Percentiles rank a stretch among this genome's conserved stretches.
Conservation (phyloP, 2,329 filamentous ascomycete genomes). For the Colletotrichum cereale region DNA sequence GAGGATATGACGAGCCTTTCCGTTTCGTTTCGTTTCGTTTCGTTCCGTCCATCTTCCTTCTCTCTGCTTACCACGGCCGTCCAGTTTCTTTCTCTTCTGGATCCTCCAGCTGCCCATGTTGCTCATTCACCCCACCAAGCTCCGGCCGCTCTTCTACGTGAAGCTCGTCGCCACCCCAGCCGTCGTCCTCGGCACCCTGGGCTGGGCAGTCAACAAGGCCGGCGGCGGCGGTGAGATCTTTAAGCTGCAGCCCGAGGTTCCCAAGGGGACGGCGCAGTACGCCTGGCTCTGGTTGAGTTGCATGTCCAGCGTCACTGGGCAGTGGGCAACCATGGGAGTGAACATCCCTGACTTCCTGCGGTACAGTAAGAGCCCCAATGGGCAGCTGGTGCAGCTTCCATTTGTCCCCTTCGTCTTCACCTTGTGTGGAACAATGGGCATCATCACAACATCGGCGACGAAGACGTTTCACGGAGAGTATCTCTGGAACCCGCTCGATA, state of each 20-base stretch:
- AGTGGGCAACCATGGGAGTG: slow-evolving; percentile 50
- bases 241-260: slow-evolving; percentile 25
- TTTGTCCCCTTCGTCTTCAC: slow-evolving; percentile 62
- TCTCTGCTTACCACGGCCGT: background rate
- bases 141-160: slow-evolving; percentile 67
- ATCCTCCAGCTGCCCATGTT: slow-evolving; percentile 65
- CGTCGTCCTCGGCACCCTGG: slow-evolving; percentile 42
- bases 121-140: slow-evolving; percentile 66
- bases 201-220: slow-evolving; percentile 36
- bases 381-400: slow-evolving; percentile 46
- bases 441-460: slow-evolving; percentile 66
- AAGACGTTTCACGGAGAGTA: slow-evolving; percentile 56
- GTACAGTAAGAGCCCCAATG: slow-evolving; percentile 46
- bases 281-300: slow-evolving; percentile 37
- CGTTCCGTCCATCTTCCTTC: background rate
- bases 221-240: slow-evolving; percentile 42
- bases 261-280: slow-evolving; percentile 30
- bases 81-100: slow-evolving; percentile 71
- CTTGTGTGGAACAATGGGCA: slow-evolving; percentile 61
- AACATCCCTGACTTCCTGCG: slow-evolving; percentile 62
- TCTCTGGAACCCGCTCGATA: slow-evolving; percentile 63
- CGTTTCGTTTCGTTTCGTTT: background rate
- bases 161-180: slow-evolving; percentile 52
- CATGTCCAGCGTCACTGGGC: slow-evolving; percentile 40
- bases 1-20: background rate